Conservation (phyloP, 2,329 filamentous ascomycete genomes). For the Trichoderma sp. region DNA sequence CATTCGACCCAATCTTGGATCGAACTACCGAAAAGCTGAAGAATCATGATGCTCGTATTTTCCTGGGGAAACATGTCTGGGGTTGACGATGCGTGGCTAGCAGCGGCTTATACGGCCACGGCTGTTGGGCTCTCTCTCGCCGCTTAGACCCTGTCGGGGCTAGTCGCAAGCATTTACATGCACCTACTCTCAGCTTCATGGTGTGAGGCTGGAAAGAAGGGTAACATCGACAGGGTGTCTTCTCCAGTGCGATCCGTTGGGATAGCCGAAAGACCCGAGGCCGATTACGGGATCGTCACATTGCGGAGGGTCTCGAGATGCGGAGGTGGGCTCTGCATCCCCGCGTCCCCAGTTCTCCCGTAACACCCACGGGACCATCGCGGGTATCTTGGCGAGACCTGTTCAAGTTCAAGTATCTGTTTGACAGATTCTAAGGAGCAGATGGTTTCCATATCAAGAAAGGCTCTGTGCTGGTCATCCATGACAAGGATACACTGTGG, state of each 20-base stretch:
- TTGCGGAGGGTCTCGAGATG: not conserved
- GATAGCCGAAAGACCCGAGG: conserved; percentile 14
- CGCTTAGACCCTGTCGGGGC: not conserved
- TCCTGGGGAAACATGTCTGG: too few species aligned
- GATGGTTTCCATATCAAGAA: too few species aligned
- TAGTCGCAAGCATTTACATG: not conserved
- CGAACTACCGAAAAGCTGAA: not conserved
- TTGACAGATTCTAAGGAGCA: not conserved
- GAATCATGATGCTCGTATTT: not conserved
- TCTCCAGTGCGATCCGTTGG: not conserved
- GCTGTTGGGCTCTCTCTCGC: not conserved
- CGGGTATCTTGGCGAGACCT: not conserved
- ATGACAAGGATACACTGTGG: not conserved
- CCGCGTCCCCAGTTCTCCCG: not conserved
- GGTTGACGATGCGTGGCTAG: not conserved
- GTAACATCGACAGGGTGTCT: not conserved
- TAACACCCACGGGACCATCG: not conserved
- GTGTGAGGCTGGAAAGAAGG: not conserved
- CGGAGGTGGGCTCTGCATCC: not conserved
- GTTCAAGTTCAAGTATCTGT: not conserved
- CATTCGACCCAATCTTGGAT: too few species aligned
- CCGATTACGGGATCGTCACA: not conserved
- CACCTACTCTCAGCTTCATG: not conserved
- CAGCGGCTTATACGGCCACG: not conserved
- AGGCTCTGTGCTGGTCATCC: too few species aligned